phyloP scores from a whole-genome alignment of 805 yeast genomes.

The Metschnikowia cubensis region DNA sequence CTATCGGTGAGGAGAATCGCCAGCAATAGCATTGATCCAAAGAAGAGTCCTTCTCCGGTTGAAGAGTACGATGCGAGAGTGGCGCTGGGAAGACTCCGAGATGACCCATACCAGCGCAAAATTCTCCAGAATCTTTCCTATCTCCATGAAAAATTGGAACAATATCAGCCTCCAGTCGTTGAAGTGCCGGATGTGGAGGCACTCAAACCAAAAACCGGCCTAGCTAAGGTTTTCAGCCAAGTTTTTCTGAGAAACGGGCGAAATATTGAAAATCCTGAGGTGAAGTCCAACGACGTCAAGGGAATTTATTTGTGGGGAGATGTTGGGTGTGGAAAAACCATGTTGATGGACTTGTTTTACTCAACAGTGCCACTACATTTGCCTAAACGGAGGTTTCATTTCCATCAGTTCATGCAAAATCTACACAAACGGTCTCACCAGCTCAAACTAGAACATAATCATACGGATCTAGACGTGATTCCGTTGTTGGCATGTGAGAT shows the following conservation, averaged over 20 bases:
- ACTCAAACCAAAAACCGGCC: slow-evolving; percentile 48
- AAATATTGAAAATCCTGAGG: slow-evolving; percentile 7
- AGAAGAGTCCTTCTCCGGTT: slow-evolving; percentile 35
- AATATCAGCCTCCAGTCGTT: slow-evolving; percentile 62
- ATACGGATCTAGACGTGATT: slow-evolving; percentile 67
- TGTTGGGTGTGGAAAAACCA: slow-evolving; percentile 98
- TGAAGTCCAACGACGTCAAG: slow-evolving; percentile 42
- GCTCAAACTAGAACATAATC: slow-evolving; percentile 54
- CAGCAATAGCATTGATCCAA: slow-evolving; percentile 2
- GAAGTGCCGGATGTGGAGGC: slow-evolving; percentile 48
- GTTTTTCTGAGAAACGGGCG: slow-evolving; percentile 2
- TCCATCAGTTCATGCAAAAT: slow-evolving; percentile 95
- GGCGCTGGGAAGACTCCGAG: slow-evolving; percentile 48
- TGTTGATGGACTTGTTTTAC: slow-evolving; percentile 95
- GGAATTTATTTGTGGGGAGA: slow-evolving; percentile 95
- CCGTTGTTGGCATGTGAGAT: slow-evolving; percentile 82
- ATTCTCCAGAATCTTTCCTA: slow-evolving; percentile 59
- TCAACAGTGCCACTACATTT: slow-evolving; percentile 74
- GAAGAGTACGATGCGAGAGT: slow-evolving; percentile 50
- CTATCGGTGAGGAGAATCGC: slow-evolving; percentile 2
- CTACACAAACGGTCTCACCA: slow-evolving; percentile 85
- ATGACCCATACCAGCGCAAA: slow-evolving; percentile 77
- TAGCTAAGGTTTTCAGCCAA: slow-evolving; percentile 31
- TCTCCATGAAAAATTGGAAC: slow-evolving; percentile 50
- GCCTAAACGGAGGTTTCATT: slow-evolving; percentile 79